These are phyloP conservation scores for Arabis hirsuta DNA, from an alignment of 345 rosid species.

Conservation along the genomic window DNA sequence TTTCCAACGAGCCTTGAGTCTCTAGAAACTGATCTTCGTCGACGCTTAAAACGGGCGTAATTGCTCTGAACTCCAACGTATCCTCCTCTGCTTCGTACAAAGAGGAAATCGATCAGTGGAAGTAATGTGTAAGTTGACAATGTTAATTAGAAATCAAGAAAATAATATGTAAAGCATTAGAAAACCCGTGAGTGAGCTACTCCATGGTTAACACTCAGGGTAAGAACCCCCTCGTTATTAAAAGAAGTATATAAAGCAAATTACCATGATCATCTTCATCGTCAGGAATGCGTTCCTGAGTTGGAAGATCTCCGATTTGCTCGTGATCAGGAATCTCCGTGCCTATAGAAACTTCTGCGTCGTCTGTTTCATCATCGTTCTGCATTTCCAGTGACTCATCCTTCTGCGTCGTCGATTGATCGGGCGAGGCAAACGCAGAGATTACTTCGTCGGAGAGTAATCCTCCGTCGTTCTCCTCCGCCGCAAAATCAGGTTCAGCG, in stretches of 20 bases:
- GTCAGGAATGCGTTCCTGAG: conserved; percentile 43
- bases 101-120: neutral
- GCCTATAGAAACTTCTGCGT: conserved; percentile 79
- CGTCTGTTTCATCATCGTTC: conserved; percentile 65
- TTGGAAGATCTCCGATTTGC: conserved; percentile 52
- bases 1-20: conserved; percentile 62
- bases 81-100: conserved; percentile 35
- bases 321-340: conserved; percentile 90
- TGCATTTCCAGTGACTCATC: conserved; percentile 51
- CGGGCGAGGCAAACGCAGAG: conserved; percentile 33
- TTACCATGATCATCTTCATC: conserved; percentile 31
- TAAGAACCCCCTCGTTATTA: too few species aligned
- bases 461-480: conserved; percentile 43
- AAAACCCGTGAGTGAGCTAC: too few species aligned
- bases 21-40: conserved; percentile 73
- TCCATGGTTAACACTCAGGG: too few species aligned
- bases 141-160: conserved; percentile 1
- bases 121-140: conserved; percentile 5
- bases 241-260: neutral
- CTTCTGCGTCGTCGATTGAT: conserved; percentile 38
- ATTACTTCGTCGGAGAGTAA: conserved; percentile 31
- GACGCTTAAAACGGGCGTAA: conserved; percentile 34
- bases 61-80: conserved; percentile 53
- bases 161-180: too few species aligned
- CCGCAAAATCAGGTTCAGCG: conserved; percentile 45